Percentiles rank a stretch among this genome's conserved stretches.
phyloP scores from a whole-genome alignment of 2,329 filamentous ascomycete genomes.

The Cercospora zeae-maydis region DNA sequence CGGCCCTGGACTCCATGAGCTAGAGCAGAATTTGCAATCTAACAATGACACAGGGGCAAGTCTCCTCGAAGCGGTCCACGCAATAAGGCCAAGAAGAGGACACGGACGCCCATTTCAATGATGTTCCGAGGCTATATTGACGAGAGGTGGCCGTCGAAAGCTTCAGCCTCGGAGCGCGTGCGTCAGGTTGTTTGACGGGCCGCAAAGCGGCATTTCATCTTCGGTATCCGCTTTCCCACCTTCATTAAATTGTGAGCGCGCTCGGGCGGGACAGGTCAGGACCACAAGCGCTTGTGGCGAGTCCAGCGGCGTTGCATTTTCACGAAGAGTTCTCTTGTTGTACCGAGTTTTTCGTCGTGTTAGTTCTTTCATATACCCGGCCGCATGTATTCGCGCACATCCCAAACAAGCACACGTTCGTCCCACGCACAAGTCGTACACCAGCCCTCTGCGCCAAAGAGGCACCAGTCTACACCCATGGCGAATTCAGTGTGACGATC shows the following conservation, averaged over 20 bases:
- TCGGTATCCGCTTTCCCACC: neutral
- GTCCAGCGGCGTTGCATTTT: neutral
- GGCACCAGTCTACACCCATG: conserved; percentile 94
- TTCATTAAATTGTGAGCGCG: neutral
- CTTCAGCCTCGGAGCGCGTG: neutral
- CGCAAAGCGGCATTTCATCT: neutral
- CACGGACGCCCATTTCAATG: conserved; percentile 5
- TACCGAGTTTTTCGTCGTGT: neutral
- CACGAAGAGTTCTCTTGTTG: neutral
- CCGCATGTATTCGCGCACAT: conserved; percentile 66
- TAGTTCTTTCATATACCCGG: conserved; percentile 13
- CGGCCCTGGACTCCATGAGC: neutral
- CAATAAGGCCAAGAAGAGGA: neutral
- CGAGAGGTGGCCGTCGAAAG: neutral
- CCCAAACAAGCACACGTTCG: conserved; percentile 86
- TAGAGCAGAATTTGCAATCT: neutral
- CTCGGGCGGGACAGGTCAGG: neutral
- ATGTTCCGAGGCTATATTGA: neutral
- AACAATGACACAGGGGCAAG: neutral
- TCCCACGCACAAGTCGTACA: conserved; percentile 94
- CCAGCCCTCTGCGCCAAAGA: conserved; percentile 95
- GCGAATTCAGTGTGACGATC: conserved; percentile 92
- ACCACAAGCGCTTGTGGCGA: neutral
- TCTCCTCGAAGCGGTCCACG: neutral
- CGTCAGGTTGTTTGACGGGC: neutral